phyloP scores from a whole-genome alignment of 2,329 filamentous ascomycete genomes.

The Escovopsis sp. region DNA sequence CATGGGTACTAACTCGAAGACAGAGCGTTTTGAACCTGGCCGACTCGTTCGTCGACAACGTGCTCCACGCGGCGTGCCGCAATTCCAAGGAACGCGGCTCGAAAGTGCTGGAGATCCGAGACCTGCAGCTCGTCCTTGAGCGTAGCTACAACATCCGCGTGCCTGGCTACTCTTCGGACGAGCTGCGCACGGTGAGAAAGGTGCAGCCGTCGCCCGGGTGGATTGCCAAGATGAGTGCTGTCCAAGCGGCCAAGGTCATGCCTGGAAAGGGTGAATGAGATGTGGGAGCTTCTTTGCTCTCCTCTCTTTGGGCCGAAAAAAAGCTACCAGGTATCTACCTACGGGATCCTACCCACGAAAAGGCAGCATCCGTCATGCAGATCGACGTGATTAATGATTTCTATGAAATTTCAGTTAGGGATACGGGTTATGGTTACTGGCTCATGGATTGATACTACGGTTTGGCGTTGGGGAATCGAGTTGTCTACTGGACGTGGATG shows the following conservation, averaged over 20 bases:
- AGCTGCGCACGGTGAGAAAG: slow-evolving; percentile 87
- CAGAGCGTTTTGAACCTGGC: slow-evolving; percentile 79
- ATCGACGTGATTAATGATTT: too few species aligned
- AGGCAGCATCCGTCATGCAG: too few species aligned
- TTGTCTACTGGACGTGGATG: not conserved
- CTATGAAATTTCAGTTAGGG: not conserved
- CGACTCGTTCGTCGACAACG: slow-evolving; percentile 88
- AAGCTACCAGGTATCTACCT: not conserved
- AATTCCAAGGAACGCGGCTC: slow-evolving; percentile 87
- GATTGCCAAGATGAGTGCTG: slow-evolving; percentile 94
- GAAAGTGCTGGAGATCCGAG: slow-evolving; percentile 77
- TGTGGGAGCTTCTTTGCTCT: not conserved
- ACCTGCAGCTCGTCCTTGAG: slow-evolving; percentile 71
- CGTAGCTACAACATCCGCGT: slow-evolving; percentile 83
- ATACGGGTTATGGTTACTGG: not conserved
- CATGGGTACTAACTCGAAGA: slow-evolving; percentile 6
- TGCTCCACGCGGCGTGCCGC: slow-evolving; percentile 74
- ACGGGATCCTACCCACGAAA: not conserved
- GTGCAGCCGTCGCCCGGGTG: slow-evolving; percentile 76
- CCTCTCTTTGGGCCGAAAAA: not conserved
- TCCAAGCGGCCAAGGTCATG: slow-evolving; percentile 82
- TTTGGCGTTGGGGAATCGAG: slow-evolving; percentile 5
- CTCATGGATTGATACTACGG: not conserved
- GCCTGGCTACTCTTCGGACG: slow-evolving; percentile 86
- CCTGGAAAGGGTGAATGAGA: slow-evolving; percentile 40